Evolutionary conservation across 2,329 filamentous ascomycete genomes (phyloP).

Genomic region (Pseudofabraea citricarpa): DNA sequence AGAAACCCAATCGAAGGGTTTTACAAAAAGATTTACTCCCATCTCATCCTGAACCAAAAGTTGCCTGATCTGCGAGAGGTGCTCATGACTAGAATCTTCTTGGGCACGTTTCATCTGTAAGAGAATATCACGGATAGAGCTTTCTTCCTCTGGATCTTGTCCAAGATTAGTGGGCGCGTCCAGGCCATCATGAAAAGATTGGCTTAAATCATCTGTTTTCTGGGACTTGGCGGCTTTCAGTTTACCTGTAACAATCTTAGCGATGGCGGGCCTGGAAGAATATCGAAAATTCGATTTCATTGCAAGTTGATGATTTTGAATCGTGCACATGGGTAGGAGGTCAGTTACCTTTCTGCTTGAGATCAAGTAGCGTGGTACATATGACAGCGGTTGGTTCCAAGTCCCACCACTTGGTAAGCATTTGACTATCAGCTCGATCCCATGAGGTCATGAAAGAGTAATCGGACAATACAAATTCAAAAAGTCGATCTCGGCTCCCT

Average conservation of each 20-base stretch:
- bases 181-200: conserved; percentile 7
- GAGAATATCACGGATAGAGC: conserved; percentile 10
- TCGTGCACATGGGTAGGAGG: not conserved
- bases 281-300: too few relatives aligned
- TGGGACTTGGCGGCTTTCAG: conserved; percentile 8
- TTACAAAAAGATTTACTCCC: conserved; percentile 2
- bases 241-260: conserved; percentile 4
- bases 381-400: conserved; percentile 13
- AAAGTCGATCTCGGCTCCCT: conserved; percentile 9
- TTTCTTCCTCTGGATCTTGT: too few relatives aligned
- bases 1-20: conserved; percentile 11
- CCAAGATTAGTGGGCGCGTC: conserved; percentile 3
- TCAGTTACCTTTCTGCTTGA: conserved; percentile 7
- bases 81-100: conserved; percentile 8
- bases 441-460: conserved; percentile 17
- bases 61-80: conserved; percentile 10
- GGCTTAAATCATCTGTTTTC: conserved; percentile 4
- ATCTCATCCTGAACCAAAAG: conserved; percentile 8
- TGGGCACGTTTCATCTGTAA: conserved; percentile 10
- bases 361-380: conserved; percentile 12
- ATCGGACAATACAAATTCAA: conserved; percentile 14
- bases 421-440: conserved; percentile 12
- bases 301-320: too few relatives aligned
- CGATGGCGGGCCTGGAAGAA: too few relatives aligned
- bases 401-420: conserved; percentile 17